Conservation (phyloP, 2,329 filamentous ascomycete species). For the Zopfia rhizophila region DNA sequence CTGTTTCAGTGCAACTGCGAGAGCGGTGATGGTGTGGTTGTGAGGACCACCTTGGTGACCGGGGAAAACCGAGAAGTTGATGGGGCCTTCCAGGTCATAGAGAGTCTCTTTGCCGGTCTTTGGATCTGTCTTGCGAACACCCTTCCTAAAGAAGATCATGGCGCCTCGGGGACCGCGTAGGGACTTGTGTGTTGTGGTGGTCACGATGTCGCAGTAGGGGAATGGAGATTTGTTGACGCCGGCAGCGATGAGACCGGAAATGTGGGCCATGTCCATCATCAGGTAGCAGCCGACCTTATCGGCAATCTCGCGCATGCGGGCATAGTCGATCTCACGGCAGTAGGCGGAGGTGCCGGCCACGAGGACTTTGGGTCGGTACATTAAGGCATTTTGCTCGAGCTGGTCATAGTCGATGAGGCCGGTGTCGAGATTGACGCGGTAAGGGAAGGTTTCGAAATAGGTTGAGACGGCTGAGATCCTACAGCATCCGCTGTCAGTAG, state of each 20-base stretch:
- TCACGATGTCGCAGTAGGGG: slow-evolving; percentile 90
- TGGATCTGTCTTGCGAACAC: slow-evolving; percentile 81
- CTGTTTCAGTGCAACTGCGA: slow-evolving; percentile 94
- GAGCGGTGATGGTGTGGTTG: slow-evolving; percentile 98
- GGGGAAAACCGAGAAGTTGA: slow-evolving; percentile 97
- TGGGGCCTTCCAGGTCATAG: slow-evolving; percentile 91
- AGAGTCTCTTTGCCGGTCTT: slow-evolving; percentile 87
- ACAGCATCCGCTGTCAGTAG: slow-evolving; percentile 18
- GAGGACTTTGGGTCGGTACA: slow-evolving; percentile 96
- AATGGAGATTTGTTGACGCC: slow-evolving; percentile 93
- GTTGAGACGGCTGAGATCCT: slow-evolving; percentile 96
- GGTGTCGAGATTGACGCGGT: slow-evolving; percentile 88
- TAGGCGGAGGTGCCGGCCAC: slow-evolving; percentile 96
- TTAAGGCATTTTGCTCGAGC: slow-evolving; percentile 83
- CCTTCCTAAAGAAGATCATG: slow-evolving; percentile 98
- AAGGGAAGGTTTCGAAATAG: slow-evolving; percentile 98
- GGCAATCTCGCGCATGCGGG: slow-evolving; percentile 87
- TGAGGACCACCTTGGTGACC: slow-evolving; percentile 98
- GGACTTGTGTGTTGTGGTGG: slow-evolving; percentile 98
- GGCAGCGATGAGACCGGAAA: slow-evolving; percentile 92
- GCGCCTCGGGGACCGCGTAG: slow-evolving; percentile 93
- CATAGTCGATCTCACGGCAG: slow-evolving; percentile 95
- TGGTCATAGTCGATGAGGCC: slow-evolving; percentile 95
- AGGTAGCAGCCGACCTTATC: slow-evolving; percentile 94
- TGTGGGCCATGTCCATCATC: slow-evolving; percentile 95